Conservation (phyloP, 345 rosid species). For the Anastatica hierochuntica region DNA sequence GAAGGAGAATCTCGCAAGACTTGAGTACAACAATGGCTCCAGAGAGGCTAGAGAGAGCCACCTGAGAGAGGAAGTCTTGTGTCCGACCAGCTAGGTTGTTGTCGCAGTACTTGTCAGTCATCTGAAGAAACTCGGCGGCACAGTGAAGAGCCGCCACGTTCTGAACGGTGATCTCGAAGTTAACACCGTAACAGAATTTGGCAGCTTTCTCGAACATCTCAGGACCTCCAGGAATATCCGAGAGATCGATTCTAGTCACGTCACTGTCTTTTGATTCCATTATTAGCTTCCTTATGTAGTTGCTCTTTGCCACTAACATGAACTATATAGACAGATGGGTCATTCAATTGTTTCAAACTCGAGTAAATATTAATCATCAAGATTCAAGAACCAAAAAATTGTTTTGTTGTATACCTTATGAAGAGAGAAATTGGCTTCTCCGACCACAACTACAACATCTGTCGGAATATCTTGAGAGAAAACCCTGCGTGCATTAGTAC, state of each 20-base stretch:
- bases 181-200: constrained; percentile 88
- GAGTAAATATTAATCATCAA: too few species aligned
- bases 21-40: constrained; percentile 77
- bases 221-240: too few species aligned
- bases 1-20: constrained; percentile 73
- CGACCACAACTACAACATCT: constrained; percentile 64
- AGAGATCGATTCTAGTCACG: too few species aligned
- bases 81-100: constrained; percentile 75
- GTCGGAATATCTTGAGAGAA: constrained; percentile 79
- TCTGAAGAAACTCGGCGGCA: constrained; percentile 79
- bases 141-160: constrained; percentile 89
- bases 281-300: too few species aligned
- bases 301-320: too few species aligned
- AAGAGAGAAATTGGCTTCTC: constrained; percentile 76
- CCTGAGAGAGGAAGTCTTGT: constrained; percentile 76
- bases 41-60: constrained; percentile 76
- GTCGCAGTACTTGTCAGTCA: constrained; percentile 67
- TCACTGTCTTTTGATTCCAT: too few species aligned
- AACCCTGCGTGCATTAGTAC: constrained; percentile 50
- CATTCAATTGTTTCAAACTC: too few species aligned
- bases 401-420: constrained; percentile 56
- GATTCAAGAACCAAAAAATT: constrained; percentile 1
- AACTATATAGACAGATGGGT: too few species aligned
- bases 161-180: constrained; percentile 89
- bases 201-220: too few species aligned